Evolutionary conservation across 2,329 filamentous ascomycete genomes (phyloP).

Genomic region (Parasarocladium wereldwijsianum): DNA sequence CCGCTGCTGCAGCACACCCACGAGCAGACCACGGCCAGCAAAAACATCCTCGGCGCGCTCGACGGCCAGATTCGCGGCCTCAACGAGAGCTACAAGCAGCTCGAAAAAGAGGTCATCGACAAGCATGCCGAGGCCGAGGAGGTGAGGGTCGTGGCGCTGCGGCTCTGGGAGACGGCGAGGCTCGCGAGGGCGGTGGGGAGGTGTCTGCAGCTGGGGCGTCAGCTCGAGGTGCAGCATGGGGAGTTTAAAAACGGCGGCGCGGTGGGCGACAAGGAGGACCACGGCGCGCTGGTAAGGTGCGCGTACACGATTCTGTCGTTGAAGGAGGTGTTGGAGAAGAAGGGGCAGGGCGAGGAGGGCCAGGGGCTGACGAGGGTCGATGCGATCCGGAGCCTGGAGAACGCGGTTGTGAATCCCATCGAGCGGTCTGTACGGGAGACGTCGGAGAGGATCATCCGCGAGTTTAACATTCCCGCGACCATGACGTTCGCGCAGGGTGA

Average conservation of each 20-base stretch:
- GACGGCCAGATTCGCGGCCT: slow-evolving; percentile 68
- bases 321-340: slow-evolving; percentile 54
- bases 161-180: slow-evolving; percentile 67
- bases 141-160: slow-evolving; percentile 60
- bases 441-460: slow-evolving; percentile 65
- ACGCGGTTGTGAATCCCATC: slow-evolving; percentile 52
- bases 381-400: slow-evolving; percentile 55
- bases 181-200: slow-evolving; percentile 64
- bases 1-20: slow-evolving; percentile 69
- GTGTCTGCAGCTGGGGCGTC: slow-evolving; percentile 67
- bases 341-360: slow-evolving; percentile 58
- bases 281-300: slow-evolving; percentile 67
- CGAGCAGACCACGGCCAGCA: slow-evolving; percentile 57
- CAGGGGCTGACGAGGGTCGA: slow-evolving; percentile 61
- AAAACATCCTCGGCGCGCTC: slow-evolving; percentile 58
- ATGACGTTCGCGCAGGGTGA: slow-evolving; percentile 52
- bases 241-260: slow-evolving; percentile 34
- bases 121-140: slow-evolving; percentile 79
- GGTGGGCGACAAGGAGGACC: slow-evolving; percentile 45
- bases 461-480: slow-evolving; percentile 55
- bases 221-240: slow-evolving; percentile 72
- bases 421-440: slow-evolving; percentile 60
- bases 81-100: slow-evolving; percentile 69
- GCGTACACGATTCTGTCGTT: slow-evolving; percentile 66
- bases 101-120: slow-evolving; percentile 74